These are phyloP conservation scores for Leccinum colubrinum DNA, from an alignment of 1,284 basidiomycete genomes.

Conservation along the genomic window DNA sequence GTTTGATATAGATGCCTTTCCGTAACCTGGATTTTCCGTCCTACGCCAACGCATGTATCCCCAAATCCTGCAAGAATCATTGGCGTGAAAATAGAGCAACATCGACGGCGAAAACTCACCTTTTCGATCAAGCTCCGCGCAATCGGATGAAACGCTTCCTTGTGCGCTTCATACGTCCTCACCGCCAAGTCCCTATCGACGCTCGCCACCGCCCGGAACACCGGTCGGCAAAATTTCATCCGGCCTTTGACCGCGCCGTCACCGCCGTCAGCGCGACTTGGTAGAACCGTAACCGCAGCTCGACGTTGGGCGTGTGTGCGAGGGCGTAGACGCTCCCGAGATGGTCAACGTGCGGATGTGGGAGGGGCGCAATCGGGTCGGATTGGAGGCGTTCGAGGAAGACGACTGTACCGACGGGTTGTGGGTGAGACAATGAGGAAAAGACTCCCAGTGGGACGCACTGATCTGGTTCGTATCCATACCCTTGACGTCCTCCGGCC, in stretches of 20 bases:
- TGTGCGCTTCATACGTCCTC: constrained; percentile 50
- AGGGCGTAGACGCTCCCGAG: constrained; percentile 59
- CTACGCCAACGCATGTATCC: neutral
- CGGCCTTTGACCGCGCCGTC: constrained; percentile 62
- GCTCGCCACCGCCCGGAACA: constrained; percentile 52
- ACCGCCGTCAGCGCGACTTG: constrained; percentile 46
- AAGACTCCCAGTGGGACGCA: neutral
- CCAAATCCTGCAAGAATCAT: constrained; percentile 1
- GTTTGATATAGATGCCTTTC: neutral
- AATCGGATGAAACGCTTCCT: constrained; percentile 73
- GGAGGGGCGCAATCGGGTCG: constrained; percentile 45
- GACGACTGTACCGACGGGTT: constrained; percentile 47
- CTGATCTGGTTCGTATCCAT: constrained; percentile 41
- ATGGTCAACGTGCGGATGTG: constrained; percentile 50
- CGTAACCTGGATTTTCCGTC: neutral
- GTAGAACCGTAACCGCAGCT: constrained; percentile 74
- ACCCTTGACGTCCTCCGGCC: constrained; percentile 47
- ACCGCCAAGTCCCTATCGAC: constrained; percentile 67
- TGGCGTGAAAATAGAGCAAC: neutral
- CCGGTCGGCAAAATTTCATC: constrained; percentile 82
- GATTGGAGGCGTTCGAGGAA: constrained; percentile 72
- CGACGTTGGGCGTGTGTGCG: constrained; percentile 58
- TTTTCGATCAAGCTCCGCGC: constrained; percentile 72
- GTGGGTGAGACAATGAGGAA: neutral
- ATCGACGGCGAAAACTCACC: constrained; percentile 30